A percentile compares a stretch with the other conserved stretches of the same genome.
Conservation (phyloP, 768 basidiomycete genomes). For the Lyophyllum semitale region DNA sequence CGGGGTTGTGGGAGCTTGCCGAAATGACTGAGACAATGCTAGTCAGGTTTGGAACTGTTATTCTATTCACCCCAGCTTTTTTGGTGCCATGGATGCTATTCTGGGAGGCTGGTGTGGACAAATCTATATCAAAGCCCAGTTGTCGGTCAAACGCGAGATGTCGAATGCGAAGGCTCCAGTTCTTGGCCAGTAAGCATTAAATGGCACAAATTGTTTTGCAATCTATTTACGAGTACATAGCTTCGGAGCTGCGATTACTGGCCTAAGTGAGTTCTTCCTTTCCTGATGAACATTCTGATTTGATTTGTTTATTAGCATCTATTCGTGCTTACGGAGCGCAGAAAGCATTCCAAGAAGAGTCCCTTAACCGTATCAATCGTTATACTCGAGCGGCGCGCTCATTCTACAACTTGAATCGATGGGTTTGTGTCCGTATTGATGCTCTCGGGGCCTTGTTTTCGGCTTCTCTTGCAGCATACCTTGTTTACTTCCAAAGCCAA, state of each 20-base stretch:
- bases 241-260: slow-evolving; percentile 59
- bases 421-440: slow-evolving; percentile 55
- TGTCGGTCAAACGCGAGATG: slow-evolving; percentile 51
- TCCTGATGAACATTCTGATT: background rate
- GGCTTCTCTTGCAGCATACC: slow-evolving; percentile 53
- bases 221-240: slow-evolving; percentile 18
- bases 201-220: slow-evolving; percentile 14
- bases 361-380: slow-evolving; percentile 53
- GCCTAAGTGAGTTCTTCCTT: slow-evolving; percentile 40
- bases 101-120: slow-evolving; percentile 46
- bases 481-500: slow-evolving; percentile 45
- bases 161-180: slow-evolving; percentile 39
- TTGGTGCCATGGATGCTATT: slow-evolving; percentile 44
- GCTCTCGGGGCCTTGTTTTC: slow-evolving; percentile 58
- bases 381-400: slow-evolving; percentile 47
- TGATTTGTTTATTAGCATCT: slow-evolving; percentile 35
- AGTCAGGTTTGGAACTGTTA: slow-evolving; percentile 44
- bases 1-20: slow-evolving; percentile 26
- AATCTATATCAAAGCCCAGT: slow-evolving; percentile 46
- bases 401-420: slow-evolving; percentile 54
- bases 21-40: slow-evolving; percentile 36
- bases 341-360: slow-evolving; percentile 43
- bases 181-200: slow-evolving; percentile 40
- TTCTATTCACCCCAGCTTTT: slow-evolving; percentile 47
- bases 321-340: slow-evolving; percentile 71